A percentile compares a stretch with the other conserved stretches of the same genome.
These are phyloP conservation scores for Macrolepiota fuliginosa DNA, from an alignment of 768 basidiomycete species.

Conservation along the genomic window DNA sequence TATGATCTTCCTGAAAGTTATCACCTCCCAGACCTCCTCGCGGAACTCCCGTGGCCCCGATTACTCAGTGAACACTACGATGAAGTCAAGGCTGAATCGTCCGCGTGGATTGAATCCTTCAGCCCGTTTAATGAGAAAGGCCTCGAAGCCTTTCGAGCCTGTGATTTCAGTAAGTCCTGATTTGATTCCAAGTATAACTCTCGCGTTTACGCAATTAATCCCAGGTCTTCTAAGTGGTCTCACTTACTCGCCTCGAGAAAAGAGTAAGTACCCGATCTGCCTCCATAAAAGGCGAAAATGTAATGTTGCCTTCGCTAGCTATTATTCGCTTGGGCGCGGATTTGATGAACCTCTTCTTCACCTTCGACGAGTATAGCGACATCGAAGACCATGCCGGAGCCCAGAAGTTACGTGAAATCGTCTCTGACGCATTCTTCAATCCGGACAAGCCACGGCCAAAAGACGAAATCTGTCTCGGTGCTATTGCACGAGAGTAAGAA, in stretches of 20 bases:
- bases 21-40: slow-evolving; percentile 1
- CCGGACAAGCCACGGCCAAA: slow-evolving; percentile 5
- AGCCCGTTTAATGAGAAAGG: slow-evolving; percentile 12
- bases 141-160: slow-evolving; percentile 7
- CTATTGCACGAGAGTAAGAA: slow-evolving; percentile 1
- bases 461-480: slow-evolving; percentile 1
- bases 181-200: not conserved
- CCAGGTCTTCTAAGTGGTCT: not conserved
- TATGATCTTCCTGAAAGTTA: not conserved
- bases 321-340: slow-evolving; percentile 12
- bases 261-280: not conserved
- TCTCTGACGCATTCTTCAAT: slow-evolving; percentile 4
- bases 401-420: slow-evolving; percentile 1
- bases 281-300: too few relatives aligned
- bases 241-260: slow-evolving; percentile 7
- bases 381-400: slow-evolving; percentile 4
- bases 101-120: slow-evolving; percentile 14
- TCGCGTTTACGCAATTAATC: not conserved
- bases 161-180: slow-evolving; percentile 14
- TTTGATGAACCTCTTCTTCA: slow-evolving; percentile 15
- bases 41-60: slow-evolving; percentile 1
- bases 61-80: slow-evolving; percentile 12
- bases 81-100: slow-evolving; percentile 12
- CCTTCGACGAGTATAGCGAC: slow-evolving; percentile 13
- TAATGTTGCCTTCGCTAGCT: not conserved